These are phyloP conservation scores for Pseudocercospora pini-densiflorae DNA, from an alignment of 2,329 filamentous ascomycete genomes.

Conservation along the genomic window DNA sequence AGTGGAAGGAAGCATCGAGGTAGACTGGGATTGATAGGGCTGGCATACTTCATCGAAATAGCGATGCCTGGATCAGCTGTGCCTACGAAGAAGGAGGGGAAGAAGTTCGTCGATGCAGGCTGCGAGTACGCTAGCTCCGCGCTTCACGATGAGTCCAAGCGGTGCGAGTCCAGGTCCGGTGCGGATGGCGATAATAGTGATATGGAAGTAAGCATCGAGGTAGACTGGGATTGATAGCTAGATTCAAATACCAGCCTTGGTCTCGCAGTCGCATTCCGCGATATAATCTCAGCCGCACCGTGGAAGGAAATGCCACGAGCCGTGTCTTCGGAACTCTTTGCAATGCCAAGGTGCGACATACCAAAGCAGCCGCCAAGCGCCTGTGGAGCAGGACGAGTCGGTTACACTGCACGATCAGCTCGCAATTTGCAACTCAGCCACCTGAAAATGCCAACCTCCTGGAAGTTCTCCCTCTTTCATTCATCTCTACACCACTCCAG, in stretches of 20 bases:
- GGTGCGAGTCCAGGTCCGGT: neutral
- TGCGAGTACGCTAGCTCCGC: slow-evolving; percentile 39
- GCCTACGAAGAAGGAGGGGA: slow-evolving; percentile 55
- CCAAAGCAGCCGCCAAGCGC: neutral
- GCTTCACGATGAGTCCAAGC: slow-evolving; percentile 25
- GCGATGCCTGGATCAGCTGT: slow-evolving; percentile 69
- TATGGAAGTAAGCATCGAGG: slow-evolving; percentile 1
- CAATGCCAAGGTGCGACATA: no score
- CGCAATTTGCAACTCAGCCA: no score
- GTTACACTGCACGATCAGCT: no score
- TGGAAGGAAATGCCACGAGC: neutral
- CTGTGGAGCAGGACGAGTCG: neutral
- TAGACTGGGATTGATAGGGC: slow-evolving; percentile 3
- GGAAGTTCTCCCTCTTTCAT: no score
- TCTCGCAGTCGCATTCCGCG: neutral
- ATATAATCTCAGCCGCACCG: neutral
- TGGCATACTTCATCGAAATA: slow-evolving; percentile 81
- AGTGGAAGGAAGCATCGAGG: slow-evolving; percentile 2
- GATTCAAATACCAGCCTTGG: neutral
- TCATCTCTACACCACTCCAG: no score
- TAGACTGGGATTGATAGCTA: neutral
- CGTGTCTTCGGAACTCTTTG: neutral
- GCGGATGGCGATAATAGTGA: slow-evolving; percentile 15
- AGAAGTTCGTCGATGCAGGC: slow-evolving; percentile 54
- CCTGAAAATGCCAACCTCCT: no score